Evolutionary conservation across 768 basidiomycete species (phyloP), one percentile per base, ranked within the genome.

Genomic region (Paxillus ammoniavirescens): DNA sequence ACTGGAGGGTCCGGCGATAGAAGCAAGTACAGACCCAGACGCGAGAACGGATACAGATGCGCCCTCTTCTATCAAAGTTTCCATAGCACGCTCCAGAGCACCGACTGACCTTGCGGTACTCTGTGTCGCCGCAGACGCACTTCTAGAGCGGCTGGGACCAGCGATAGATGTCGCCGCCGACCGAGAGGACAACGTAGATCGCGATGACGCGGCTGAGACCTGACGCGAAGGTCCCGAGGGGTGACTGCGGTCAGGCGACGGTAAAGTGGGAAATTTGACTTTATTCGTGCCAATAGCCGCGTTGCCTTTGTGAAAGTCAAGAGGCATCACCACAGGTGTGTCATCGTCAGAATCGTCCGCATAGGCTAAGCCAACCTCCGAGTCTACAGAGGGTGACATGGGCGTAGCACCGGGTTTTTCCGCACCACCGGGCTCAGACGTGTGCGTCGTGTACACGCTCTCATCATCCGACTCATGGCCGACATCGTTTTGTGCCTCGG

Each of bases 1-100:
- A 28, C 61, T 23, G 17, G 58, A 41, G 5, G 61, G 44, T 3
- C 63, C 61, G 44, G 64, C 58, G 18, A 70, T 63, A 8, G 69
- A 64, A 21, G 70, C 67, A 21, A 69, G 54, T 12, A 70, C 70
- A 0, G 69, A 70, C 17, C 69, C 69, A 3, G 69, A 70, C 17
- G 70, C 71, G 13, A 70, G 71, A 36, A 72, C 56, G 5, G 69
- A 70, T 46, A 72, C 59, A 1, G 69, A 72, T 36, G 64, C 64
- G 48, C 71, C 65, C 54, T 79, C 76, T 57, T 79, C 77, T 56
- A 82, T 65, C 47, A 83, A 65, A 8, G 73, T 75, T 58, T 80
- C 81, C 76, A 86, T 73, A 31, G 78, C 77, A 44, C 71, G 72
- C 57, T 79, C 77, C 47, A 80, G 67, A 18, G 73, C 77, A 41